phyloP scores from a whole-genome alignment of 2,329 filamentous ascomycete genomes.

The Aspergillus sp. region DNA sequence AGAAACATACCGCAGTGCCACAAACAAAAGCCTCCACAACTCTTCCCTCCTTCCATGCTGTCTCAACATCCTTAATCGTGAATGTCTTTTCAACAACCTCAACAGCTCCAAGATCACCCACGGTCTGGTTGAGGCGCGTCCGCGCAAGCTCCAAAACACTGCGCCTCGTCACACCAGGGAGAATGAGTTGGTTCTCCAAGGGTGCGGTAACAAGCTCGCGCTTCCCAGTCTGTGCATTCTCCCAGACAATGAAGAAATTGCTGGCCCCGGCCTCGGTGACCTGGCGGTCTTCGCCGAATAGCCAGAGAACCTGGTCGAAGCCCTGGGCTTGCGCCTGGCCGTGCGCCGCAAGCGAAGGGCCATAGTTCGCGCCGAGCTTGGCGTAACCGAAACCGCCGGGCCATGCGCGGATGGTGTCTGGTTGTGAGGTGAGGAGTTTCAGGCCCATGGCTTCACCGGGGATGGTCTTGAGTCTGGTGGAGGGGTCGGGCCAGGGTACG shows the following conservation, averaged over 20 bases:
- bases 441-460: slow-evolving; percentile 39
- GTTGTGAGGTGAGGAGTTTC: slow-evolving; percentile 73
- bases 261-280: slow-evolving; percentile 90
- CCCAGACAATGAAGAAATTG: slow-evolving; percentile 89
- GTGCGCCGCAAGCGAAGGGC: slow-evolving; percentile 76
- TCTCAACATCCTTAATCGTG: slow-evolving; percentile 73
- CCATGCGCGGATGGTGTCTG: slow-evolving; percentile 88
- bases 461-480: slow-evolving; percentile 23
- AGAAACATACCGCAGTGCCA: slow-evolving; percentile 72
- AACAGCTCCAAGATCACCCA: slow-evolving; percentile 63
- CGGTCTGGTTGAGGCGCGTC: slow-evolving; percentile 53
- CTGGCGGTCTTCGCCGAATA: slow-evolving; percentile 73
- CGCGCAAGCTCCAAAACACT: slow-evolving; percentile 73
- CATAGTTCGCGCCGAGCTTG: slow-evolving; percentile 93
- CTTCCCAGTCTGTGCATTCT: slow-evolving; percentile 54
- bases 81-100: slow-evolving; percentile 81
- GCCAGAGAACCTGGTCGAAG: slow-evolving; percentile 90
- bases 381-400: slow-evolving; percentile 89
- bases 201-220: slow-evolving; percentile 79
- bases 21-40: slow-evolving; percentile 82
- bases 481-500: slow-evolving; percentile 41
- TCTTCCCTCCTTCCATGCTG: slow-evolving; percentile 71
- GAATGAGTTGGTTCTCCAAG: slow-evolving; percentile 76
- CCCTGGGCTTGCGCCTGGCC: slow-evolving; percentile 70
- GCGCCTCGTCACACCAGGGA: slow-evolving; percentile 83